These are phyloP conservation scores for Fusarium armeniacum DNA, from an alignment of 2,329 filamentous ascomycete genomes.

Conservation along the genomic window DNA sequence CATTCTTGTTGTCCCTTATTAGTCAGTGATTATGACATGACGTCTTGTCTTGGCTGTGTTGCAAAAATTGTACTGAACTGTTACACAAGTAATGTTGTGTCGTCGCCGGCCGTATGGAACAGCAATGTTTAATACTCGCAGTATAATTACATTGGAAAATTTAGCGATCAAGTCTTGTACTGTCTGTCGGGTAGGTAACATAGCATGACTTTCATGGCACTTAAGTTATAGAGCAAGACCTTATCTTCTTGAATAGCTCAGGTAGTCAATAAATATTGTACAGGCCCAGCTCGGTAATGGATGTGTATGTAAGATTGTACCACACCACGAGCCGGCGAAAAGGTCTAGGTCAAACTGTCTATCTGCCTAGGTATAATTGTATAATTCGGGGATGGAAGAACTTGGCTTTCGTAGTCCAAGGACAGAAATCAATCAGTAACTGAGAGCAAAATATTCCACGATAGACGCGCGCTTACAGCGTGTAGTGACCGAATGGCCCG, in stretches of 20 bases:
- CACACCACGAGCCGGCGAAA: background rate
- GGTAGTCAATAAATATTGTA: background rate
- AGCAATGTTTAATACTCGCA: background rate
- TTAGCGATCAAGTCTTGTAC: background rate
- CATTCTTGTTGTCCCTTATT: background rate
- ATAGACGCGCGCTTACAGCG: slow-evolving; percentile 34
- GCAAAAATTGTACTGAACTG: no score
- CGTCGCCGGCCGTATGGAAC: background rate
- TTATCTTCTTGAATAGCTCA: background rate
- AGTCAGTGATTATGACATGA: background rate
- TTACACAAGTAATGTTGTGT: background rate
- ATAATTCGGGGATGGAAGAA: background rate
- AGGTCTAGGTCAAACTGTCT: background rate
- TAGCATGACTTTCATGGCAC: background rate
- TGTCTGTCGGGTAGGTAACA: background rate
- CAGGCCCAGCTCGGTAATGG: background rate
- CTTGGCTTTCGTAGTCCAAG: no score
- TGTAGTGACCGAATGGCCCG: slow-evolving; percentile 36
- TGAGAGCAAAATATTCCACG: background rate
- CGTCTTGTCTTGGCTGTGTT: background rate
- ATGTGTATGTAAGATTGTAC: background rate
- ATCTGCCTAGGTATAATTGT: background rate
- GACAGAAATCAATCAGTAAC: background rate
- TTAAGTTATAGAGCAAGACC: background rate
- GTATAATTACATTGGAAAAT: background rate